A percentile compares a stretch with the other conserved stretches of the same genome.
These are phyloP conservation scores for Ceratobasidium theobromae DNA, from an alignment of 1,284 basidiomycete species.

Conservation along the genomic window DNA sequence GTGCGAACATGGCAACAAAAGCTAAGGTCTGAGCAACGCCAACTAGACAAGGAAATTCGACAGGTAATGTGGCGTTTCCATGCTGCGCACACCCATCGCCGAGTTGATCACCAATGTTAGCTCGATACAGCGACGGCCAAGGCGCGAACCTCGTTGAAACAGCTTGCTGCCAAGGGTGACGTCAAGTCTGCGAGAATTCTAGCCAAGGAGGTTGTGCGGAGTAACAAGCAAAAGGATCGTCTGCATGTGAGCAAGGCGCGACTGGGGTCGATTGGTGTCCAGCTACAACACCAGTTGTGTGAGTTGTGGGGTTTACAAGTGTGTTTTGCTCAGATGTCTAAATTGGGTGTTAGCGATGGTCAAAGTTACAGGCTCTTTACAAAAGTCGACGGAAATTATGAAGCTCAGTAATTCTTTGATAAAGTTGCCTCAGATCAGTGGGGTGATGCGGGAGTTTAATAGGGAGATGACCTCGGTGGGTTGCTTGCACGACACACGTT, in stretches of 20 bases:
- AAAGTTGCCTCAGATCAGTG: slow-evolving; percentile 89
- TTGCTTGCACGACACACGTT: slow-evolving; percentile 6
- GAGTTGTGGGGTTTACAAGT: slow-evolving; percentile 40
- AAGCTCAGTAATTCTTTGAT: slow-evolving; percentile 92
- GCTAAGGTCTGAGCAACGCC: slow-evolving; percentile 75
- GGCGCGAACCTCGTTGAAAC: slow-evolving; percentile 81
- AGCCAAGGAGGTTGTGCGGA: slow-evolving; percentile 92
- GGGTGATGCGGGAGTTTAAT: slow-evolving; percentile 95
- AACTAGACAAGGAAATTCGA: slow-evolving; percentile 87
- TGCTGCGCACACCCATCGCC: slow-evolving; percentile 3
- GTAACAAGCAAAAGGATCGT: slow-evolving; percentile 91
- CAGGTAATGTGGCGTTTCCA: slow-evolving; percentile 60
- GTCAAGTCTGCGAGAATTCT: slow-evolving; percentile 89
- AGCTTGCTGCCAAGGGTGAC: slow-evolving; percentile 89
- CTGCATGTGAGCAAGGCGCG: slow-evolving; percentile 91
- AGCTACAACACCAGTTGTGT: slow-evolving; percentile 94
- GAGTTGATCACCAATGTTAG: slow-evolving; percentile 46
- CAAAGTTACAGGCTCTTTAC: slow-evolving; percentile 95
- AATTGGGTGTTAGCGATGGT: slow-evolving; percentile 70
- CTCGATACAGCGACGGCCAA: slow-evolving; percentile 83
- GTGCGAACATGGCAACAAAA: slow-evolving; percentile 86
- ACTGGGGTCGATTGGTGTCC: slow-evolving; percentile 87
- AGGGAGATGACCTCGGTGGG: slow-evolving; percentile 98
- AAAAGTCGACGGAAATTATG: slow-evolving; percentile 99
- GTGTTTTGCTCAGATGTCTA: not conserved